These are phyloP conservation scores for Kodamaea kaohsiungensis DNA, from an alignment of 805 yeast species.

Conservation along the genomic window DNA sequence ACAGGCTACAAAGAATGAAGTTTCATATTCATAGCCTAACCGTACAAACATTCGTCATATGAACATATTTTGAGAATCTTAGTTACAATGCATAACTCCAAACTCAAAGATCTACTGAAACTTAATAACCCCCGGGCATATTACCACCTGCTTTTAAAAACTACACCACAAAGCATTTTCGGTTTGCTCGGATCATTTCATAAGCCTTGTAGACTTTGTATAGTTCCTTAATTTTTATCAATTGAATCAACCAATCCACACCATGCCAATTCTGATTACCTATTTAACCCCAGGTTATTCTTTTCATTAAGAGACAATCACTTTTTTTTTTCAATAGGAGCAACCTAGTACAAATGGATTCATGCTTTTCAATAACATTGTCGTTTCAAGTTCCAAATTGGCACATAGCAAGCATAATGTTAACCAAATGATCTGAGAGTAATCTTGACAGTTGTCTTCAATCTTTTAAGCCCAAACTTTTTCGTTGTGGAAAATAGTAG, in stretches of 20 bases:
- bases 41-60: no score
- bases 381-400: no score
- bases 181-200: not conserved
- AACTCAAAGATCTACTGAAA: not conserved
- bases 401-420: no score
- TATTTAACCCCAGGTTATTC: not conserved
- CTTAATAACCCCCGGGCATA: not conserved
- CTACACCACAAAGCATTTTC: not conserved
- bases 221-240: not conserved
- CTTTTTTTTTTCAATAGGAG: not conserved
- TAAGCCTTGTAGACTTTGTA: not conserved
- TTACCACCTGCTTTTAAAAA: no score
- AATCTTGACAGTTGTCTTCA: not conserved
- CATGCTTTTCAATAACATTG: no score
- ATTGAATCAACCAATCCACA: not conserved
- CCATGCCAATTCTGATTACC: not conserved
- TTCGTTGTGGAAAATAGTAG: not conserved
- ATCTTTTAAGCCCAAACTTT: not conserved
- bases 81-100: no score
- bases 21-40: no score
- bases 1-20: no score
- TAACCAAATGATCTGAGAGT: not conserved
- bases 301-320: not conserved
- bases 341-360: not conserved
- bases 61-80: no score